Conservation (phyloP, 768 basidiomycete species). For the Lyophyllum shimeji region DNA sequence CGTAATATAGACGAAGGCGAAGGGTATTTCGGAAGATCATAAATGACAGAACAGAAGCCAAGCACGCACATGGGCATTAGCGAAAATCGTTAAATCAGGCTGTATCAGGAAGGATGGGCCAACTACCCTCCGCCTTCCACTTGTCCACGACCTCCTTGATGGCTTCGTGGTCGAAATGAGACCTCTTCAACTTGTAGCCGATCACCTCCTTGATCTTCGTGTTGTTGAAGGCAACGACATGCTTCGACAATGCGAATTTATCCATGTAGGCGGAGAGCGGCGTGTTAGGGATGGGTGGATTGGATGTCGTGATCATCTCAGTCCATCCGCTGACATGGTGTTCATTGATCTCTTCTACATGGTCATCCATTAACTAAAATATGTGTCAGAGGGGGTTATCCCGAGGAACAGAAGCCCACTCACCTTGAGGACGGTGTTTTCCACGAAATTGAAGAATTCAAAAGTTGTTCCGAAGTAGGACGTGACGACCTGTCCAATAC, state of each 20-base stretch:
- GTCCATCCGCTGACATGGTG: conserved; percentile 82
- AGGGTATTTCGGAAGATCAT: conserved; percentile 8
- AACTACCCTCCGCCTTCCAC: conserved; percentile 73
- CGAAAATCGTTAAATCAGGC: neutral
- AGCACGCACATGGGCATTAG: conserved; percentile 1
- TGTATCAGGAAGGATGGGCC: conserved; percentile 40
- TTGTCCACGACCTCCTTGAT: conserved; percentile 74
- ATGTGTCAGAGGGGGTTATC: neutral
- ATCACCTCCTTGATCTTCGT: conserved; percentile 72
- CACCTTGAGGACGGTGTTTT: conserved; percentile 68
- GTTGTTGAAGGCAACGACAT: conserved; percentile 66
- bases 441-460: conserved; percentile 75
- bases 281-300: conserved; percentile 69
- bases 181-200: conserved; percentile 64
- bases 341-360: conserved; percentile 83
- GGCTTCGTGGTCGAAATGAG: conserved; percentile 59
- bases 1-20: neutral
- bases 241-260: conserved; percentile 67
- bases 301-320: conserved; percentile 71
- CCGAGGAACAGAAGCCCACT: conserved; percentile 6
- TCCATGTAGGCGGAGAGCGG: conserved; percentile 82
- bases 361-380: conserved; percentile 66
- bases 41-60: conserved; percentile 9
- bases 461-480: conserved; percentile 77
- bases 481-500: conserved; percentile 64